A percentile compares a stretch with the other conserved stretches of the same genome.
Conservation (phyloP, 2,329 filamentous ascomycete genomes). For the Periconia sp. region DNA sequence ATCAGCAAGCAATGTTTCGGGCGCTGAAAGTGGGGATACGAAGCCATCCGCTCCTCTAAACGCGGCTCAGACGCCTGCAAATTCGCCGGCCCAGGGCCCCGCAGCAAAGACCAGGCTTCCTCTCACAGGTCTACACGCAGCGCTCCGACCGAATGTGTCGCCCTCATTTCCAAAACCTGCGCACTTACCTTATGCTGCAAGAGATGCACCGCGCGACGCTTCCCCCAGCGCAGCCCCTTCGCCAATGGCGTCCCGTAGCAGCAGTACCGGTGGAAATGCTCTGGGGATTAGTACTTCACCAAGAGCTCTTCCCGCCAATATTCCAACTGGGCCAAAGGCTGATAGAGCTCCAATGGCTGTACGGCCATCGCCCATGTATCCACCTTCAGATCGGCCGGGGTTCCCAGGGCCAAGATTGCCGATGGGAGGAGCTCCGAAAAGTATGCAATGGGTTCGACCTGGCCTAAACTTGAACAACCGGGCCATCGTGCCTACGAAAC, state of each 20-base stretch:
- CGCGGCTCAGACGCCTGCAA: slow-evolving; percentile 17
- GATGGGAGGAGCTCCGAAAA: slow-evolving; percentile 41
- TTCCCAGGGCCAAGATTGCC: slow-evolving; percentile 39
- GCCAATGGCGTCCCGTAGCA: slow-evolving; percentile 29
- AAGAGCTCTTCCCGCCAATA: slow-evolving; percentile 41
- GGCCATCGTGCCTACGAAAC: slow-evolving; percentile 50
- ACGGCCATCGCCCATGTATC: slow-evolving; percentile 39
- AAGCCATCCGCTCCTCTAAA: slow-evolving; percentile 16
- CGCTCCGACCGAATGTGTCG: slow-evolving; percentile 36
- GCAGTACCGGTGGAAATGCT: slow-evolving; percentile 19
- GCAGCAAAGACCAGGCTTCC: slow-evolving; percentile 33
- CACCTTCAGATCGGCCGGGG: slow-evolving; percentile 31
- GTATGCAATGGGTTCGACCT: slow-evolving; percentile 52
- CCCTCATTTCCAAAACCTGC: slow-evolving; percentile 39
- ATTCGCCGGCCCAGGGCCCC: slow-evolving; percentile 38
- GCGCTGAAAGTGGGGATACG: slow-evolving; percentile 18
- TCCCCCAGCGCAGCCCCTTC: slow-evolving; percentile 35
- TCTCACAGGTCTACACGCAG: slow-evolving; percentile 42
- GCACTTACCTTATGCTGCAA: slow-evolving; percentile 28
- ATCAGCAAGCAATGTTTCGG: slow-evolving; percentile 10
- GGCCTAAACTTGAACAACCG: slow-evolving; percentile 41
- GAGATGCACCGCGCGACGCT: slow-evolving; percentile 29
- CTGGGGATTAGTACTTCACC: slow-evolving; percentile 42
- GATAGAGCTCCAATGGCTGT: slow-evolving; percentile 37
- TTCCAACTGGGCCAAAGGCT: slow-evolving; percentile 50